These are phyloP conservation scores for Candida multigemmis DNA, from an alignment of 805 yeast genomes.

Conservation along the genomic window DNA sequence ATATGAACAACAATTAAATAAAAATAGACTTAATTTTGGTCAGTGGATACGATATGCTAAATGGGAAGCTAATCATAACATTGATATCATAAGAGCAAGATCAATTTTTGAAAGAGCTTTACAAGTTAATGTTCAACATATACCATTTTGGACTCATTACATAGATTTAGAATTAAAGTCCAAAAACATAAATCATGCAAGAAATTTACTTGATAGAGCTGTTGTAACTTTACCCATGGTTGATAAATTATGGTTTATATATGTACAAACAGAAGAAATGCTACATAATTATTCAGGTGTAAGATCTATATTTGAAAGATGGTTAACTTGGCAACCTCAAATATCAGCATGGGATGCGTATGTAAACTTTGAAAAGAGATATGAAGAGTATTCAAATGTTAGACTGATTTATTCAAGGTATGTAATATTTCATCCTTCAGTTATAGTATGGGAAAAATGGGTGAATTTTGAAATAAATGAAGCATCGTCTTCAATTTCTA, in stretches of 20 bases:
- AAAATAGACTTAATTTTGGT: conserved; percentile 71
- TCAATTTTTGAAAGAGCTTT: conserved; percentile 84
- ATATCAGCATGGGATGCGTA: conserved; percentile 66
- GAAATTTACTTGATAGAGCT: conserved; percentile 76
- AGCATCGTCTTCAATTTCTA: conserved; percentile 23
- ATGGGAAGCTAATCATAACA: conserved; percentile 71
- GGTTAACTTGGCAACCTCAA: conserved; percentile 76
- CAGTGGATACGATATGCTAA: conserved; percentile 92
- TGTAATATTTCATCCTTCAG: conserved; percentile 20
- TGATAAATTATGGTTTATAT: conserved; percentile 81
- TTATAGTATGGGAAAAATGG: conserved; percentile 70
- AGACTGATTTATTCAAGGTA: conserved; percentile 51
- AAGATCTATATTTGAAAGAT: conserved; percentile 59
- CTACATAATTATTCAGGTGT: conserved; percentile 55
- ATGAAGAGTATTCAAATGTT: conserved; percentile 45
- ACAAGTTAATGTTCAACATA: conserved; percentile 62
- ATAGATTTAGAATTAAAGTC: conserved; percentile 67
- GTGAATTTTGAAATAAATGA: conserved; percentile 51
- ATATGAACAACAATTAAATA: conserved; percentile 77
- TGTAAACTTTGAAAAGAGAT: conserved; percentile 63
- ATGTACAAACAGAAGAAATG: conserved; percentile 75
- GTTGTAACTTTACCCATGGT: conserved; percentile 65
- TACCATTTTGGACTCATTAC: conserved; percentile 83
- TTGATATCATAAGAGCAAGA: conserved; percentile 70
- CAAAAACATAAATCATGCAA: conserved; percentile 76